A percentile compares a stretch with the other conserved stretches of the same genome.
Conservation (phyloP, 345 rosid species). For the Heritiera fomes region DNA sequence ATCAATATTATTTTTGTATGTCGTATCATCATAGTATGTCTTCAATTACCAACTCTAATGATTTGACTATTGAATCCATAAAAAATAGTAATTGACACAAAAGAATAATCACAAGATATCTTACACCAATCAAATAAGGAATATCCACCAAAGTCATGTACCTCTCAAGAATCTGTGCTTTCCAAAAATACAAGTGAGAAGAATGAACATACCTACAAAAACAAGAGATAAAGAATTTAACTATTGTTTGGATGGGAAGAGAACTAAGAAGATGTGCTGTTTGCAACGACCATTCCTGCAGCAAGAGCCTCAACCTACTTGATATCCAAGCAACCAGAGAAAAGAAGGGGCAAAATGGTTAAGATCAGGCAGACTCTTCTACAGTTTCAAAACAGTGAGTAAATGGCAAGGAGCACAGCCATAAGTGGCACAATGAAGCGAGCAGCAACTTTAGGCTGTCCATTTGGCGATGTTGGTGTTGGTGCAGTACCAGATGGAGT, state of each 20-base stretch:
- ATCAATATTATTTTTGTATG: too few species aligned
- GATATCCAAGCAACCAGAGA: conserved; percentile 18
- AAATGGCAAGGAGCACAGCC: conserved; percentile 36
- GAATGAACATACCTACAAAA: conserved; percentile 33
- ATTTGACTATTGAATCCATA: too few species aligned
- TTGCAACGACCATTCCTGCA: neutral
- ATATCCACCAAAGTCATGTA: neutral
- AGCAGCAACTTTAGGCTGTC: conserved; percentile 45
- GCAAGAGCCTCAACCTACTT: conserved; percentile 28
- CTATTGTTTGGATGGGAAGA: neutral
- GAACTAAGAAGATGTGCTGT: neutral
- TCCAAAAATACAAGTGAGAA: conserved; percentile 23
- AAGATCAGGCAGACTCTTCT: neutral
- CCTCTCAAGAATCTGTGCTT: neutral
- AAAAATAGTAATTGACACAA: conserved; percentile 2
- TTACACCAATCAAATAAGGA: neutral
- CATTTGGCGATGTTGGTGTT: conserved; percentile 37
- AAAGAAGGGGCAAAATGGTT: conserved; percentile 15
- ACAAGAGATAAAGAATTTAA: conserved; percentile 19
- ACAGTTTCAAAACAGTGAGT: conserved; percentile 41
- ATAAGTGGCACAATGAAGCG: conserved; percentile 41
- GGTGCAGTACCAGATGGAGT: conserved; percentile 28
- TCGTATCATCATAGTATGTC: too few species aligned
- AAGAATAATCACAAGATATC: conserved; percentile 7
- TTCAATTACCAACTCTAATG: too few species aligned